A percentile compares a stretch with the other conserved stretches of the same genome.
These are phyloP conservation scores for Bruguiera gymnorhiza DNA, from an alignment of 345 rosid genomes.

Conservation along the genomic window DNA sequence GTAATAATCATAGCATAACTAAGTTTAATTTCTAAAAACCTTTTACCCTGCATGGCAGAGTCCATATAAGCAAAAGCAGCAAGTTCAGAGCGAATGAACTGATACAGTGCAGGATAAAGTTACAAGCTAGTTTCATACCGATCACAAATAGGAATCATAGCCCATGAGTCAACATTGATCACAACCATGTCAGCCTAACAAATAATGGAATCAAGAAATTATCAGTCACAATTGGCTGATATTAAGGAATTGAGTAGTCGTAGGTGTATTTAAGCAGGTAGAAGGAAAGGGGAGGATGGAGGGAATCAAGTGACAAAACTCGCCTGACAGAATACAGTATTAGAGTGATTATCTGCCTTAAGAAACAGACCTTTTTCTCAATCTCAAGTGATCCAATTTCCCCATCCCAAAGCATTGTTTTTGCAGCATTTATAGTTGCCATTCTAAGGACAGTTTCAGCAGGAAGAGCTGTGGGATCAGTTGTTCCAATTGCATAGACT, in stretches of 20 bases:
- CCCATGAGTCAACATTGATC: constrained; percentile 48
- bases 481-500: constrained; percentile 40
- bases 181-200: constrained; percentile 64
- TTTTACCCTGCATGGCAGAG: background rate
- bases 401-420: constrained; percentile 62
- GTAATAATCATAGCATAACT: too few relatives aligned
- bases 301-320: background rate
- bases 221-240: constrained; percentile 10
- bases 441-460: constrained; percentile 58
- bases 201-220: constrained; percentile 11
- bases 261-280: background rate
- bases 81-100: background rate
- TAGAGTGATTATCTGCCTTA: background rate
- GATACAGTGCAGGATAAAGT: background rate
- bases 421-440: constrained; percentile 63
- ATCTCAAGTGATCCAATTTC: constrained; percentile 71
- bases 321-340: too few relatives aligned
- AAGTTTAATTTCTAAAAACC: background rate
- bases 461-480: constrained; percentile 64
- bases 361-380: constrained; percentile 53
- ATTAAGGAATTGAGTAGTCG: constrained; percentile 6
- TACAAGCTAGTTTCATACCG: constrained; percentile 33
- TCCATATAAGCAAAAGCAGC: background rate
- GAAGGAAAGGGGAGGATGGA: background rate
- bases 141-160: constrained; percentile 66